These are phyloP conservation scores for Diaporthe citrichinensis DNA, from an alignment of 2,329 filamentous ascomycete species.

Conservation along the genomic window DNA sequence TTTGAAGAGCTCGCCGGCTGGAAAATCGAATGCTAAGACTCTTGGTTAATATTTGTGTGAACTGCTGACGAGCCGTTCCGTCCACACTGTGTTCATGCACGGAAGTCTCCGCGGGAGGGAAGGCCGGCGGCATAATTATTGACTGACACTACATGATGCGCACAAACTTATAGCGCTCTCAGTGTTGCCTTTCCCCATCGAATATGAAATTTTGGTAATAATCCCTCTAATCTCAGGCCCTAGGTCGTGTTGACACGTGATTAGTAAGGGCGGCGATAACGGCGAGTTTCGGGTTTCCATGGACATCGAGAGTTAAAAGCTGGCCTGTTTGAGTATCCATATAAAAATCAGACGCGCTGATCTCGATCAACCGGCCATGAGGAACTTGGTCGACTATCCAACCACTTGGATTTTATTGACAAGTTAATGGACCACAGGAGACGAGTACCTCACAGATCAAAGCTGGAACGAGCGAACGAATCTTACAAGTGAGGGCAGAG, in stretches of 20 bases:
- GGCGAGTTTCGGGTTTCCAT: not conserved
- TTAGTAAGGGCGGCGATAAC: not conserved
- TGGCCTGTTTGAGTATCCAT: not conserved
- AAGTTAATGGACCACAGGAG: not conserved
- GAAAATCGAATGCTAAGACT: not conserved
- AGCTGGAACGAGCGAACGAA: not conserved
- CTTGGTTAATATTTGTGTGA: not conserved
- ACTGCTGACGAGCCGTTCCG: not conserved
- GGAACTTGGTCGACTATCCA: not conserved
- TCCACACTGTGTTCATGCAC: not conserved
- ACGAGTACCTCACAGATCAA: not conserved
- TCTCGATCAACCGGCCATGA: not conserved
- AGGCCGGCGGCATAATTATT: not conserved
- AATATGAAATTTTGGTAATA: not conserved
- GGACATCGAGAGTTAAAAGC: not conserved
- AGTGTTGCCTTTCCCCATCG: not conserved
- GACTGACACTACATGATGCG: too few relatives aligned
- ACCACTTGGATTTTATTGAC: not conserved
- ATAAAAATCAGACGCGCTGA: not conserved
- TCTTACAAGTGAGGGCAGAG: not conserved
- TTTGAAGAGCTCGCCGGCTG: not conserved
- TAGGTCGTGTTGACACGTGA: not conserved
- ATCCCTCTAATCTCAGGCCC: not conserved
- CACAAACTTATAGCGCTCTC: not conserved
- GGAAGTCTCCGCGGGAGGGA: not conserved